Evolutionary conservation across 495 filamentous ascomycete species (phyloP), one percentile per base, ranked within the genome.

Genomic region (Penicillium ucsense): DNA sequence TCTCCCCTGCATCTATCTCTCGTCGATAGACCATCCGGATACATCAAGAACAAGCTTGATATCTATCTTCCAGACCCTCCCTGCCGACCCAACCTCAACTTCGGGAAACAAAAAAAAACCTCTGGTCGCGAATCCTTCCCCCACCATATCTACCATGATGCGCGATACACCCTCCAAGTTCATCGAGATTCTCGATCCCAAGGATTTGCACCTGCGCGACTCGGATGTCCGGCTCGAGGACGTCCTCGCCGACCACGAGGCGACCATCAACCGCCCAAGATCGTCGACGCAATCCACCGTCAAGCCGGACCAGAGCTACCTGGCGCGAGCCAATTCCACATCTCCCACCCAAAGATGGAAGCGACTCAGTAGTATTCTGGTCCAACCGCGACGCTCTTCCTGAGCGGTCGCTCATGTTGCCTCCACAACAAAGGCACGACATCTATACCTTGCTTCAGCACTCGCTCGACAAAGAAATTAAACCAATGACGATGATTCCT

Each of bases 211-310:
- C 28, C 50, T 54, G 11, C 54, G 60, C 43, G 63, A 65, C 45
- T 66, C 62, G 7, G 70, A 74, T 43, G 70, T 74, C 41, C 69
- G 66, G n/a, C 67, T 74, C 7, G 70, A 74, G 43, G 70, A 74
- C 36, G 67, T 74, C 53, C 64, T 74, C 35, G 70, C 70, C 41
- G 62, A 70, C 47, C 68, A 74, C 41, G 68, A 74, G 54, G 68
- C 70, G 9, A 59, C 64, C 43, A 52, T 68, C 51, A 64, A 53
- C 55, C 62, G 68, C 35, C 63, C 66, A 3, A 63, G 65, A 40
- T 72, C 70, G 10, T 72, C 68, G 3, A 70, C 70, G 3, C 59
- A 61, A 28, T 66, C 60, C n/a, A 71, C 65, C 28, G 41, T 52
- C 37, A 63, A 62, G 35, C 57, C 57, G 9, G 66, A 66, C 33